Evolutionary conservation across 129 eudicot genomes (phyloP).

Genomic region (Artemisia argyi): DNA sequence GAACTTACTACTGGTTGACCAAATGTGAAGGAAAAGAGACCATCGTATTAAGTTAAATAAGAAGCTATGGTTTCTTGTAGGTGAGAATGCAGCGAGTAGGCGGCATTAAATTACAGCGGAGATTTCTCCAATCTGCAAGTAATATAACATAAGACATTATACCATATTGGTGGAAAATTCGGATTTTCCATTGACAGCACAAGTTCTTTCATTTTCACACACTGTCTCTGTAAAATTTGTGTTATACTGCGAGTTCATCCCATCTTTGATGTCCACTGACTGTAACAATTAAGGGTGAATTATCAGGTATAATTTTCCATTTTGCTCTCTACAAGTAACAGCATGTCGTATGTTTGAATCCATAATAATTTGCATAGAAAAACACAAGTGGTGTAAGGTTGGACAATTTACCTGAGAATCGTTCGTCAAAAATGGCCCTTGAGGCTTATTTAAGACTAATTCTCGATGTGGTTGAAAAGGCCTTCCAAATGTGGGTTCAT

Average conservation of each 20-base stretch:
- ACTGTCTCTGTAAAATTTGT: too few relatives aligned
- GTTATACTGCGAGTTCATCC: too few relatives aligned
- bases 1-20: too few relatives aligned
- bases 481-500: neutral
- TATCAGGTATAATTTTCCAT: neutral
- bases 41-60: too few relatives aligned
- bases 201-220: neutral
- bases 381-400: neutral
- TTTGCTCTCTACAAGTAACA: neutral
- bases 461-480: slow-evolving; percentile 10
- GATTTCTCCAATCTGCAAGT: too few relatives aligned
- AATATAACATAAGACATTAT: neutral
- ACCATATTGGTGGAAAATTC: slow-evolving; percentile 14
- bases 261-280: too few relatives aligned
- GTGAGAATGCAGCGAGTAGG: too few relatives aligned
- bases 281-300: too few relatives aligned
- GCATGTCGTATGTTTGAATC: neutral
- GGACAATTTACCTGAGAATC: neutral
- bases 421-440: neutral
- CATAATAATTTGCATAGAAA: neutral
- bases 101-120: too few relatives aligned
- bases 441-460: neutral
- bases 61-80: too few relatives aligned
- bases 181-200: neutral
- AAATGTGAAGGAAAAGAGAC: too few relatives aligned